These are phyloP conservation scores for Rhynchosporium secalis DNA, from an alignment of 2,329 filamentous ascomycete genomes.

Conservation along the genomic window DNA sequence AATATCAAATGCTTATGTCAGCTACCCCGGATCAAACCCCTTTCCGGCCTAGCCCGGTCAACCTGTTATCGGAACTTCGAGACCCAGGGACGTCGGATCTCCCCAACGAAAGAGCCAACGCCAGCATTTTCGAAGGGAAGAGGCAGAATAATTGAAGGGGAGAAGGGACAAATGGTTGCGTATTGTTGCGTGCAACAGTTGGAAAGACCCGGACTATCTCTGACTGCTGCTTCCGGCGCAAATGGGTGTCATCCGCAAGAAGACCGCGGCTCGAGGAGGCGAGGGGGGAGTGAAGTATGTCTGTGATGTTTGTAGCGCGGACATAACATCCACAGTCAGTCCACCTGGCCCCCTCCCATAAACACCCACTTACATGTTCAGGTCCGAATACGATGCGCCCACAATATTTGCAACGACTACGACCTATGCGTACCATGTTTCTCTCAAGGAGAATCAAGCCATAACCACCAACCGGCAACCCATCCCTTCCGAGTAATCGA, in stretches of 20 bases:
- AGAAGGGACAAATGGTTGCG: background rate
- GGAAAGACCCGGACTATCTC: background rate
- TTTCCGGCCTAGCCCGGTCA: background rate
- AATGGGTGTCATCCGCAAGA: slow-evolving; percentile 97
- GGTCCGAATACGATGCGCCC: slow-evolving; percentile 92
- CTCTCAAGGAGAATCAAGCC: slow-evolving; percentile 74
- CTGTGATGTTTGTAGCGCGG: slow-evolving; percentile 93
- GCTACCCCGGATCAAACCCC: background rate
- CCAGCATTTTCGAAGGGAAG: background rate
- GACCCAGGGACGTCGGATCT: background rate
- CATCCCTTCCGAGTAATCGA: slow-evolving; percentile 94
- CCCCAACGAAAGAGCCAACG: background rate
- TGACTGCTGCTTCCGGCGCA: slow-evolving; percentile 9
- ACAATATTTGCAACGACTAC: slow-evolving; percentile 79
- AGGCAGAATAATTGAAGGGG: background rate
- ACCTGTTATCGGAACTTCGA: background rate
- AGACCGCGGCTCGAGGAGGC: slow-evolving; percentile 79
- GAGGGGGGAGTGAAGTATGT: slow-evolving; percentile 94
- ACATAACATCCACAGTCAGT: slow-evolving; percentile 93
- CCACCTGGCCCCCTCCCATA: background rate
- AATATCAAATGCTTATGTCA: background rate
- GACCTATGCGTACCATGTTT: slow-evolving; percentile 97
- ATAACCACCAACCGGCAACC: slow-evolving; percentile 80
- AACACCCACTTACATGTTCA: slow-evolving; percentile 41
- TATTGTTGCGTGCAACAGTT: too few relatives aligned